Conservation (phyloP, 371 early-diverging fungal species). For the Mucor sp. region DNA sequence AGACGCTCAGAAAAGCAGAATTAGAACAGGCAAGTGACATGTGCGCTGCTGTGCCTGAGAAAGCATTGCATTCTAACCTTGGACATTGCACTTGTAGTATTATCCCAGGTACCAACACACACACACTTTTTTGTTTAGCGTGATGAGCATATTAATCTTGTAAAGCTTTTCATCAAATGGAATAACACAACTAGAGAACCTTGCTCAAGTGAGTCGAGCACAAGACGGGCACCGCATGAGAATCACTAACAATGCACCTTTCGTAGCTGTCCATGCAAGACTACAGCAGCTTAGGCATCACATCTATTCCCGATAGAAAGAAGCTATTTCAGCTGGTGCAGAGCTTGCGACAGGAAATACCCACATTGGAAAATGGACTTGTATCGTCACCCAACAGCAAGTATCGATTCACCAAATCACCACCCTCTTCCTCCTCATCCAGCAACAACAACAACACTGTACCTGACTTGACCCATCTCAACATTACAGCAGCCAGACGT, state of each 20-base stretch:
- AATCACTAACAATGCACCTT: neutral
- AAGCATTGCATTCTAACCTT: neutral
- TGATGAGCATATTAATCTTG: neutral
- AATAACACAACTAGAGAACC: constrained; percentile 53
- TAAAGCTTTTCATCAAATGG: constrained; percentile 55
- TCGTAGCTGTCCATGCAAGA: constrained; percentile 74
- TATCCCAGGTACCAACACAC: constrained; percentile 24
- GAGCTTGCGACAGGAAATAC: constrained; percentile 32
- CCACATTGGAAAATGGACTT: constrained; percentile 36
- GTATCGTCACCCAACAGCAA: constrained; percentile 17
- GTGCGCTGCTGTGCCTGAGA: neutral
- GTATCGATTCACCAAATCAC: constrained; percentile 9
- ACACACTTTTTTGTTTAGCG: neutral
- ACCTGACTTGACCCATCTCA: constrained; percentile 6
- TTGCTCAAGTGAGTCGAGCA: constrained; percentile 45
- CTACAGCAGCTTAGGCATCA: constrained; percentile 71
- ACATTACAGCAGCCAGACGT: constrained; percentile 9
- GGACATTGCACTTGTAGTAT: constrained; percentile 19
- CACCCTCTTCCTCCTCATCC: neutral
- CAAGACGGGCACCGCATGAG: neutral
- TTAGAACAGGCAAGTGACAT: constrained; percentile 37
- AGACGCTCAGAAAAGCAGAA: constrained; percentile 42
- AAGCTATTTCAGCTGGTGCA: constrained; percentile 66
- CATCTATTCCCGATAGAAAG: constrained; percentile 74
- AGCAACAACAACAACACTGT: neutral